Base-by-base conservation (phyloP, 305 asterid genomes). In the Euphrasia arctica region DNA sequence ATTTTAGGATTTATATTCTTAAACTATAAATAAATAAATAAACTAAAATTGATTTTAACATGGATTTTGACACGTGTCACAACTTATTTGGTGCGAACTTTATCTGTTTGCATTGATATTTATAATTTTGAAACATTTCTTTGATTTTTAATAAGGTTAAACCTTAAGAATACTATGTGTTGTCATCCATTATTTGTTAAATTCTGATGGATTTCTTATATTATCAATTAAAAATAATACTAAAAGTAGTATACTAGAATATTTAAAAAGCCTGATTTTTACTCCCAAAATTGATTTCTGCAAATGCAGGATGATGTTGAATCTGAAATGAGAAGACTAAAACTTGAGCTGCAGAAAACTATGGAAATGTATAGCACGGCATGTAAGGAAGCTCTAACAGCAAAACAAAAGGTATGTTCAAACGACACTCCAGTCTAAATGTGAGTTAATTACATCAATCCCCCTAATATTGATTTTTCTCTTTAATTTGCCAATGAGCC, bases 321-420 rank as follows among this genome's bases (percentile, higher is more conserved):
- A 70, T 72, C 82, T 8, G 98, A 91, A 73, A 91, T 91, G 98
- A 87, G 83, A 77, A 83, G 97, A 81, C 78, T 91, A 66, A 91
- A 91, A 74, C 62, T 79, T 13, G 95, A 92, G 83, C 65, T 92
- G 66, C 87, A 85, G 72, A 87, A 77, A 75, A 89, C 97, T 2
- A 83, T 92, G 95, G 95, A 89, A 55, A 77, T 92, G 89, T 89
- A 89, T 62, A 92, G 91, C 75, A 81, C 95, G 14, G 98, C 96
- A 4, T 92, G 95, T 69, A 87, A 85, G 64, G 97, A 92, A 73
- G 98, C 97, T 64, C 59, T 82, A 52, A 69, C 87, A 2, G 97
- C 91, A n/a, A 83, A 89, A 66, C 95, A 89, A 72, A 89, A 87
- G 96, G 98, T 84, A 64, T 42, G 51, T 34, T 34, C 31, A 41